A percentile compares a stretch with the other conserved stretches of the same genome.
phyloP scores from a whole-genome alignment of 768 basidiomycete genomes.

The Rhizopogon vinicolor region DNA sequence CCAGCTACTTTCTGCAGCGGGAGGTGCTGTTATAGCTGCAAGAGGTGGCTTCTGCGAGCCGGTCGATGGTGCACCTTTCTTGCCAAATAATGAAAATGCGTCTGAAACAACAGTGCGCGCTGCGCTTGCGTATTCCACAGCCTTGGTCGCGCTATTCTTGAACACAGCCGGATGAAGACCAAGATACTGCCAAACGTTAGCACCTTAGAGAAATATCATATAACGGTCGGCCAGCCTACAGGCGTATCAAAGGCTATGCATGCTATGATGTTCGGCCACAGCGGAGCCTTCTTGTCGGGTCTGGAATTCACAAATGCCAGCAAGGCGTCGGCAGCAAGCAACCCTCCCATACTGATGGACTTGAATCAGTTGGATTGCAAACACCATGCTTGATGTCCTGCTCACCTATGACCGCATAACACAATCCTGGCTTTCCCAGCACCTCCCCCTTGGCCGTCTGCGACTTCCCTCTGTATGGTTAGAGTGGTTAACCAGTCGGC shows the following conservation, averaged over 20 bases:
- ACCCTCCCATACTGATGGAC: slow-evolving; percentile 81
- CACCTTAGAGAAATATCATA: background rate
- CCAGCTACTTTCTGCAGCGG: slow-evolving; percentile 38
- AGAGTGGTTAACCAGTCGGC: slow-evolving; percentile 91
- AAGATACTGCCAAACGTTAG: slow-evolving; percentile 54
- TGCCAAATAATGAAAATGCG: slow-evolving; percentile 50
- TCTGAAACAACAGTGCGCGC: slow-evolving; percentile 63
- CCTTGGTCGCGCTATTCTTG: slow-evolving; percentile 78
- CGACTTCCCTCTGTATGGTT: slow-evolving; percentile 81
- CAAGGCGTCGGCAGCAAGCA: slow-evolving; percentile 82
- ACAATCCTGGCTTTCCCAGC: slow-evolving; percentile 71
- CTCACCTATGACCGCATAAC: slow-evolving; percentile 84
- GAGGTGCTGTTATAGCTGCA: slow-evolving; percentile 27
- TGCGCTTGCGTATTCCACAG: slow-evolving; percentile 59
- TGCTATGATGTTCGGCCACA: slow-evolving; percentile 89
- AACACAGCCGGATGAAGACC: slow-evolving; percentile 84
- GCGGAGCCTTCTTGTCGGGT: slow-evolving; percentile 56
- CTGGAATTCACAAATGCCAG: slow-evolving; percentile 66
- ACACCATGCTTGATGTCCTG: background rate
- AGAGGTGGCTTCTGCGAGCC: slow-evolving; percentile 22
- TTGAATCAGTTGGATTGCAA: background rate
- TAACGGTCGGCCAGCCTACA: slow-evolving; percentile 38
- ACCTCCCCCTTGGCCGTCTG: slow-evolving; percentile 70
- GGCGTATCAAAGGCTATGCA: slow-evolving; percentile 90
- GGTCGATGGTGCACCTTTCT: slow-evolving; percentile 33